Conservation (phyloP, 352 stramenopile species). For the Pythium utonaiense region DNA sequence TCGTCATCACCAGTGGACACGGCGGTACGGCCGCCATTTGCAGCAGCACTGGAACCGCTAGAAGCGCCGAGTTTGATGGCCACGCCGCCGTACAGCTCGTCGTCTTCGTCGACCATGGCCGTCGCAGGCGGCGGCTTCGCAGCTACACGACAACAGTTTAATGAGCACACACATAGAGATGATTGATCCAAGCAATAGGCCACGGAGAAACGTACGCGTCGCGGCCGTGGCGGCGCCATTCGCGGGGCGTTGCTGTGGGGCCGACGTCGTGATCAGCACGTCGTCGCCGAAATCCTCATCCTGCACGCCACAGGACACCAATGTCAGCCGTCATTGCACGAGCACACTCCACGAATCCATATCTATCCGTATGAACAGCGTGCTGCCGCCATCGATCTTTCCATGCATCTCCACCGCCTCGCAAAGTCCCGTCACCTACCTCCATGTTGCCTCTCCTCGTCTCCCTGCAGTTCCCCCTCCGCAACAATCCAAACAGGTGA, state of each 20-base stretch:
- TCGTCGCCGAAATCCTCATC: slow-evolving; percentile 83
- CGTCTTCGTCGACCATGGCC: slow-evolving; percentile 46
- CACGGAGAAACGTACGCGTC: neutral
- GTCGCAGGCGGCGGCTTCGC: slow-evolving; percentile 5
- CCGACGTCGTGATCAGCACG: slow-evolving; percentile 44
- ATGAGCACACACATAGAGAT: neutral
- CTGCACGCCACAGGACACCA: slow-evolving; percentile 18
- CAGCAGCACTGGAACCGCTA: slow-evolving; percentile 8
- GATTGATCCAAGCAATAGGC: too few species aligned
- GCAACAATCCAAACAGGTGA: neutral
- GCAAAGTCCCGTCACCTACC: neutral
- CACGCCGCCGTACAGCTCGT: slow-evolving; percentile 79
- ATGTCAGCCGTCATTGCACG: neutral
- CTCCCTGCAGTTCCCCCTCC: neutral
- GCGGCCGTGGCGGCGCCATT: neutral
- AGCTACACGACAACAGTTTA: slow-evolving; percentile 2
- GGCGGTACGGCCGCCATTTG: neutral
- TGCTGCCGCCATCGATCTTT: neutral
- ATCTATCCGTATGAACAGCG: neutral
- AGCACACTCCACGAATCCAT: neutral
- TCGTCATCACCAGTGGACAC: slow-evolving; percentile 42
- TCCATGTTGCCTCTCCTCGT: neutral
- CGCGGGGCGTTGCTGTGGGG: neutral
- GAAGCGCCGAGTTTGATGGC: slow-evolving; percentile 52
- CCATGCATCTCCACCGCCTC: neutral